Evolutionary conservation across 139 green algal species (phyloP).

Genomic region (Tetraselmis striata): DNA sequence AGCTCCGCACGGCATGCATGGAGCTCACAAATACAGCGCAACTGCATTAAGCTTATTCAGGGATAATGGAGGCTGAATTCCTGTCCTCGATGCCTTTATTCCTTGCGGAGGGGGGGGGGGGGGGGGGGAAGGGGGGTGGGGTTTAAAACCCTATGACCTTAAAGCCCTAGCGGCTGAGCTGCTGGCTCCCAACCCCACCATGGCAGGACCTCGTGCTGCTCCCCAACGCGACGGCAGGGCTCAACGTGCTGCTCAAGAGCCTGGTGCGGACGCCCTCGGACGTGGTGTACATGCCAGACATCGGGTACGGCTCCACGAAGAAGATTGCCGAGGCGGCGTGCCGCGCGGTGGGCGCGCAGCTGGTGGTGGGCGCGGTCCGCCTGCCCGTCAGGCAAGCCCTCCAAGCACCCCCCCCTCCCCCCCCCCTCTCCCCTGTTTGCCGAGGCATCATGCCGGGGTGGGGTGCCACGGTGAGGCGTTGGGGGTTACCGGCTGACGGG

Average conservation of each 20-base stretch:
- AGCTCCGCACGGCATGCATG: no score
- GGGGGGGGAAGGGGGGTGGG: no score
- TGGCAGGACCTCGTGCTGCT: conserved; percentile 58
- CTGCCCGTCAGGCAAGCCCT: conserved; percentile 32
- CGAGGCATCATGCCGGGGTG: background rate
- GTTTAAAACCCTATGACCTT: no score
- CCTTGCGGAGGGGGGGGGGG: no score
- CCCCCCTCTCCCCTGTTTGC: background rate
- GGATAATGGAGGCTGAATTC: no score
- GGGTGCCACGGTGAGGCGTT: no score
- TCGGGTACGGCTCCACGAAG: conserved; percentile 60
- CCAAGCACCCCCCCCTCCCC: background rate
- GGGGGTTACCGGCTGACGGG: no score
- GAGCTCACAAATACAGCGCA: no score
- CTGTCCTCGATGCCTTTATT: no score
- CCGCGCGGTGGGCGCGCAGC: conserved; percentile 17
- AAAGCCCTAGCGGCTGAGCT: no score
- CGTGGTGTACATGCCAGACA: conserved; percentile 20
- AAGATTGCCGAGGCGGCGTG: conserved; percentile 49
- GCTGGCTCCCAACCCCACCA: no score
- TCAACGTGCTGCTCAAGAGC: conserved; percentile 50
- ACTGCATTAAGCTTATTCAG: no score
- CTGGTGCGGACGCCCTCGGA: background rate
- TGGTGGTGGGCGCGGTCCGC: conserved; percentile 34
- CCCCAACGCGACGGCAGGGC: conserved; percentile 61